phyloP scores from a whole-genome alignment of 805 yeast species.

The Metahyphopichia silvanorum region DNA sequence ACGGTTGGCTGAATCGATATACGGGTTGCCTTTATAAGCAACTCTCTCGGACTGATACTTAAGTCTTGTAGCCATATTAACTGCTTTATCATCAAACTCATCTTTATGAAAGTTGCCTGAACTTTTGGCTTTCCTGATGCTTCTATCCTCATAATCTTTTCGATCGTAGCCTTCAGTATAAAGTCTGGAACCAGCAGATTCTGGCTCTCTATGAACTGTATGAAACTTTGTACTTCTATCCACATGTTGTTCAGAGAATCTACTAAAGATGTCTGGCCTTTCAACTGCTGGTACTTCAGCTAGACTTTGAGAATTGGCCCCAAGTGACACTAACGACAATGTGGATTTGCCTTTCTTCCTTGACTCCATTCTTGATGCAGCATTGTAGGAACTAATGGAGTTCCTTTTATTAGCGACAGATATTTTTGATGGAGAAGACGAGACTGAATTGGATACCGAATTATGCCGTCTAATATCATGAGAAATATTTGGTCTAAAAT shows the following conservation, averaged over 20 bases:
- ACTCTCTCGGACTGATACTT: constrained; percentile 19
- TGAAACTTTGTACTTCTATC: too few species aligned
- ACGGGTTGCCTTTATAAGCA: constrained; percentile 22
- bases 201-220: too few species aligned
- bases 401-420: constrained; percentile 9
- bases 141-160: constrained; percentile 4
- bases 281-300: background rate
- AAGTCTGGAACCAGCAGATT: constrained; percentile 1
- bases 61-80: constrained; percentile 7
- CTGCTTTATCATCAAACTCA: constrained; percentile 1
- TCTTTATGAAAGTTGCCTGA: constrained; percentile 27
- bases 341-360: constrained; percentile 16
- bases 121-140: constrained; percentile 30
- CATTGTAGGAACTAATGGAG: constrained; percentile 10
- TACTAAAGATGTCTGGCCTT: constrained; percentile 2
- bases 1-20: constrained; percentile 12
- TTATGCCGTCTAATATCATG: constrained; percentile 25
- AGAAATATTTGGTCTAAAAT: constrained; percentile 8
- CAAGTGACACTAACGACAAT: constrained; percentile 14
- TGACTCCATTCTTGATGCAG: constrained; percentile 4
- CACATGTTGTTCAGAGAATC: constrained; percentile 1
- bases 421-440: constrained; percentile 1
- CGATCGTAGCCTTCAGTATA: constrained; percentile 4
- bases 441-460: constrained; percentile 10
- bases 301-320: background rate